phyloP scores from a whole-genome alignment of 352 stramenopile genomes.

The Phytophthora aleatoria region DNA sequence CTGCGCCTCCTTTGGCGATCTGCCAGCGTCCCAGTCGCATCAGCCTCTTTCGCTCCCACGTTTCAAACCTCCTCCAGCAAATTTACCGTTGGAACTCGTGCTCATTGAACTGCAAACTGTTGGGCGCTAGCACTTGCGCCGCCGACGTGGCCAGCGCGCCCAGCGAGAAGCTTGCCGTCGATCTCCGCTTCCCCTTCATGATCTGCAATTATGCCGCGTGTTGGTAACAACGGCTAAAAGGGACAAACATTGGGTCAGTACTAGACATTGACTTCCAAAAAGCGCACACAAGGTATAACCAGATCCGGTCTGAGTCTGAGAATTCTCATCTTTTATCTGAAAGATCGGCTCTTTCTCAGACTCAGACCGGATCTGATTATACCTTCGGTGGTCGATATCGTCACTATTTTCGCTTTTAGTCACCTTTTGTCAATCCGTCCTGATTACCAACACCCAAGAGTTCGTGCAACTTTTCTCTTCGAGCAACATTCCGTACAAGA shows the following conservation, averaged over 20 bases:
- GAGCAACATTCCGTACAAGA: conserved; percentile 6
- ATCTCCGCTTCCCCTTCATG: conserved; percentile 11
- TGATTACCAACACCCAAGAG: neutral
- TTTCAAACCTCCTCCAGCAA: neutral
- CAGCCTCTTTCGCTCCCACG: neutral
- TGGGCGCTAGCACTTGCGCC: conserved; percentile 63
- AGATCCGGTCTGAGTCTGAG: no score
- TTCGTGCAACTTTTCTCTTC: conserved; percentile 9
- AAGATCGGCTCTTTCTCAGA: no score
- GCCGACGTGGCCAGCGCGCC: conserved; percentile 45
- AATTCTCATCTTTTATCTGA: no score
- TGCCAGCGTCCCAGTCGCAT: conserved; percentile 19
- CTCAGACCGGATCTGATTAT: no score
- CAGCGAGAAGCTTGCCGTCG: conserved; percentile 25
- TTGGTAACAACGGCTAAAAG: neutral
- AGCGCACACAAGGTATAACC: no score
- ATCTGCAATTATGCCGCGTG: conserved; percentile 1
- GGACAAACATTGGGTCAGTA: neutral
- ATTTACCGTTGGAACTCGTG: conserved; percentile 71
- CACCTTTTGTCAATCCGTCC: no score
- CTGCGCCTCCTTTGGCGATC: conserved; percentile 63
- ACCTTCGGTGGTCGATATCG: no score
- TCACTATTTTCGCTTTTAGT: no score
- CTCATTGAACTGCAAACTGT: conserved; percentile 78
- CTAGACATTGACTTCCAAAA: no score